Evolutionary conservation across 768 basidiomycete genomes (phyloP), one percentile per base, ranked within the genome.

Genomic region (Thelephora aurantiotincta): DNA sequence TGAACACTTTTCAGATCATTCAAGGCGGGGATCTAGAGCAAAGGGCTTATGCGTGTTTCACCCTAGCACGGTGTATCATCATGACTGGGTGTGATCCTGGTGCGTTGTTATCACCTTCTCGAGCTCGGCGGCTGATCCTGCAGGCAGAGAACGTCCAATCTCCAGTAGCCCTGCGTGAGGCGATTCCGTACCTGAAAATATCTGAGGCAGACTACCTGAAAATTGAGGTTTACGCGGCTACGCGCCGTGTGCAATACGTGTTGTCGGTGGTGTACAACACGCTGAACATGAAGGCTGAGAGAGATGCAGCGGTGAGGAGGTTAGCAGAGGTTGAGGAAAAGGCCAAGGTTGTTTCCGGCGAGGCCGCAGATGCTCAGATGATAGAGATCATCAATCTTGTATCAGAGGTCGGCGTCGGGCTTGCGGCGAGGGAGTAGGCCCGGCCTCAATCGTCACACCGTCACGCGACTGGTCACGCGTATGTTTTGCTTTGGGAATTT

Each of bases 191-290:
- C 60, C 69, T 91, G 11, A 55, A 63, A 23, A 70, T 68, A 47
- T 77, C 87, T 1, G 83, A 84, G 58, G 59, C 60, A n/a, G 85
- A 87, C 57, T 90, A 78, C 58, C 53, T 57, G 35, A 60, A 57
- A 4, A 59, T 91, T 35, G 69, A 80, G 52, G 77, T 86, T 59
- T 66, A 72, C 50, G 63, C 67, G 41, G 73, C 81, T 3, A 58
- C 74, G 33, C 69, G 73, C 55, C 82, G 86, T 56, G 80, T 83
- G 16, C 80, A 82, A 51, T 88, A 82, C 64, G 61, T 83, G 45
- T 62, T 81, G 26, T 75, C 83, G 7, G 72, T 84, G 35, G 68
- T 85, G 23, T 81, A 79, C 58, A 75, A 90, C 62, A 88, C 82
- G 52, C 64, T 87, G 33, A 75, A 70, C 2, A 67, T 75, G 65